phyloP scores from a whole-genome alignment of 176 grass and related monocot species.

The Chloris gayana region DNA sequence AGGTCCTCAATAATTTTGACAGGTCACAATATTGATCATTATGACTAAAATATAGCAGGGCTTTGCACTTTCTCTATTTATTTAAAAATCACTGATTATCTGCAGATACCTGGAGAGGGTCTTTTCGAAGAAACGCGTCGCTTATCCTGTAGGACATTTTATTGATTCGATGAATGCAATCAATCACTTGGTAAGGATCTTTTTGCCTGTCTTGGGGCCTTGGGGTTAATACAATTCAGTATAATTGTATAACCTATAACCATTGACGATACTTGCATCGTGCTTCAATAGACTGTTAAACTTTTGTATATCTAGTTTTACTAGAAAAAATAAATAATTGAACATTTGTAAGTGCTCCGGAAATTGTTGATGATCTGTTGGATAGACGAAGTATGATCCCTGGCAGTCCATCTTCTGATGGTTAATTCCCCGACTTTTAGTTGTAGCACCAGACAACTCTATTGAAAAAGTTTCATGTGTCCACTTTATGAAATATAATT shows the following conservation, averaged over 20 bases:
- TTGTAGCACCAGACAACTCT: neutral
- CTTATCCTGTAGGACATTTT: conserved; percentile 60
- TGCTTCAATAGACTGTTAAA: conserved; percentile 1
- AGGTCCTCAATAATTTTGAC: conserved; percentile 79
- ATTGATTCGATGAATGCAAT: conserved; percentile 55
- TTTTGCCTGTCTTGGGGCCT: neutral
- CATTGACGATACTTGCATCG: neutral
- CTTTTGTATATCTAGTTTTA: neutral
- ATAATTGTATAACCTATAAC: neutral
- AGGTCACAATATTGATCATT: conserved; percentile 54
- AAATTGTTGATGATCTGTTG: neutral
- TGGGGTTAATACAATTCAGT: conserved; percentile 3
- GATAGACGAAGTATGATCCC: neutral
- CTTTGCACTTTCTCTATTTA: conserved; percentile 22
- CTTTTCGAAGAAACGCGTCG: conserved; percentile 58
- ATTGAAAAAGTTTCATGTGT: neutral
- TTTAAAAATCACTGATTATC: conserved; percentile 35
- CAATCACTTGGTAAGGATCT: conserved; percentile 65
- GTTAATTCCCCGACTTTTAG: neutral
- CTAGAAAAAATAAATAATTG: neutral
- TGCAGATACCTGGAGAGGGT: conserved; percentile 81
- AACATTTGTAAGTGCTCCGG: neutral
- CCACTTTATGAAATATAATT: neutral
- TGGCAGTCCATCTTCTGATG: neutral
- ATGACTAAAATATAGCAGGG: neutral